These are phyloP conservation scores for Diutina scorzettiae DNA, from an alignment of 1,139 yeast species.

Conservation along the genomic window DNA sequence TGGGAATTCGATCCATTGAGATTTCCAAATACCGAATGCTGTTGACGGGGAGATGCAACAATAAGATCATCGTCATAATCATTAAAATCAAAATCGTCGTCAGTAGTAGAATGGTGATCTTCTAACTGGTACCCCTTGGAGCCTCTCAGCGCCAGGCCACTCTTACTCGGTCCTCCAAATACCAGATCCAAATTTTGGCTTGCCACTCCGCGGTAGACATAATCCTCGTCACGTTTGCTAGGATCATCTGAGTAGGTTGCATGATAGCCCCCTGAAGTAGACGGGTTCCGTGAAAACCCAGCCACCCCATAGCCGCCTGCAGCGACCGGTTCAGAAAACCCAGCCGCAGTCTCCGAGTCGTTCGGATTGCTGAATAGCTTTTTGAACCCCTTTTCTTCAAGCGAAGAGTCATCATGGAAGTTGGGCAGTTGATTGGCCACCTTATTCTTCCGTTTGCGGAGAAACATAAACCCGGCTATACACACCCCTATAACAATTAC, in stretches of 20 bases:
- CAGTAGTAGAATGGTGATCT: slow-evolving; percentile 9
- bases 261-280: slow-evolving; percentile 10
- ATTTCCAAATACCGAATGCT: slow-evolving; percentile 3
- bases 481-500: slow-evolving; percentile 28
- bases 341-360: slow-evolving; percentile 7
- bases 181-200: slow-evolving; percentile 33
- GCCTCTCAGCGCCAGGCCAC: not conserved
- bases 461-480: slow-evolving; percentile 25
- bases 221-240: slow-evolving; percentile 21
- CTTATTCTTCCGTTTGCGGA: slow-evolving; percentile 21
- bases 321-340: slow-evolving; percentile 8
- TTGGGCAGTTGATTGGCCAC: slow-evolving; percentile 35
- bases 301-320: slow-evolving; percentile 12
- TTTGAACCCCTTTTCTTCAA: slow-evolving; percentile 16
- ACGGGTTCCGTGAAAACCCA: slow-evolving; percentile 16
- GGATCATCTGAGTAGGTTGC: no score
- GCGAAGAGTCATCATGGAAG: slow-evolving; percentile 20
- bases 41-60: not conserved
- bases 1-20: slow-evolving; percentile 12
- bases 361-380: slow-evolving; percentile 17
- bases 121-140: slow-evolving; percentile 6
- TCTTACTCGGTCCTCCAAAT: slow-evolving; percentile 12
- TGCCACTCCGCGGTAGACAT: slow-evolving; percentile 35
- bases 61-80: slow-evolving; percentile 5
- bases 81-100: slow-evolving; percentile 4